Conservation (phyloP, 305 asterid genomes). For the Fraxinus albicans region DNA sequence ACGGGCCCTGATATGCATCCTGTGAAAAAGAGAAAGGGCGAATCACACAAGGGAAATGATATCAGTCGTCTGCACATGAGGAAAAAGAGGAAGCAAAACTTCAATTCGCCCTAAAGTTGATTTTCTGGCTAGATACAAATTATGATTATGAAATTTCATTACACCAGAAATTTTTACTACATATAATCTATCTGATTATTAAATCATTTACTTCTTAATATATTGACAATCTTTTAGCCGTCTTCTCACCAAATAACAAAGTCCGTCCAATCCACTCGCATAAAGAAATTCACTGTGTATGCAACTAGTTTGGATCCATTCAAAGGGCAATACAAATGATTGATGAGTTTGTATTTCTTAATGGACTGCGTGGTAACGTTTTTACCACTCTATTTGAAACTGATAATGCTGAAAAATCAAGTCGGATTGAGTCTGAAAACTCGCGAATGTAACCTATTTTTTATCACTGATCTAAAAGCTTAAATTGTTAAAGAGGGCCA, state of each 20-base stretch:
- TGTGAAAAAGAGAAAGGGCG: too few relatives aligned
- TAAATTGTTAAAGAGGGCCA: not conserved
- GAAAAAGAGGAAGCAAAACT: not conserved
- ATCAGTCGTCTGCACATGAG: not conserved
- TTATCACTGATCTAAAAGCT: too few relatives aligned
- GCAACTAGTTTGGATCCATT: not conserved
- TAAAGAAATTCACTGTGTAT: not conserved
- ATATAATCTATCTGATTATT: not conserved
- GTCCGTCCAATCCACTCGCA: not conserved
- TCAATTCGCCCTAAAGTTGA: not conserved
- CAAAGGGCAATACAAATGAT: not conserved
- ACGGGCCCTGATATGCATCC: not conserved
- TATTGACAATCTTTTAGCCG: not conserved
- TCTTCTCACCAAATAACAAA: not conserved
- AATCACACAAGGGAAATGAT: too few relatives aligned
- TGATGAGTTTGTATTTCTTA: not conserved
- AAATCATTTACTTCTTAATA: not conserved
- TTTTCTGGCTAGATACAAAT: not conserved
- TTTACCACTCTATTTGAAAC: too few relatives aligned
- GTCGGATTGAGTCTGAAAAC: too few relatives aligned
- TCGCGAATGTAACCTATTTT: too few relatives aligned
- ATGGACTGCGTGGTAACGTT: too few relatives aligned
- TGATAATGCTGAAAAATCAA: too few relatives aligned
- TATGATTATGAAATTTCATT: not conserved
- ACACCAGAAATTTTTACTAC: not conserved